Evolutionary conservation across 805 yeast genomes (phyloP), one percentile per base, ranked within the genome.

Genomic region (Saccharomycopsis guyanensis): DNA sequence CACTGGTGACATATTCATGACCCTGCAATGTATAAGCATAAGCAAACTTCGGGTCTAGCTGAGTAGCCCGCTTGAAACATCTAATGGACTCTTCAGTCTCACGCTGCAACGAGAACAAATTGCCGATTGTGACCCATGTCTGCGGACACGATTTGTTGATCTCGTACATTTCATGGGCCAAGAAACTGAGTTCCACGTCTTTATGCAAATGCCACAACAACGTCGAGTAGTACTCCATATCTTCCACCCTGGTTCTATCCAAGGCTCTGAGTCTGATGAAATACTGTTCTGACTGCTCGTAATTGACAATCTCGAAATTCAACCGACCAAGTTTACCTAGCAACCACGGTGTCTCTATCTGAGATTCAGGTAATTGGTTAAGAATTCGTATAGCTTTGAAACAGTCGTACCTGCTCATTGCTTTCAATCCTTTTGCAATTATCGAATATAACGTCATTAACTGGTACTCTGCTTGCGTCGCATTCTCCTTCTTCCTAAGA

Each of bases 1-100:
- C 98, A 57, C 78, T 86, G 1, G 91, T 74, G 29, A 86, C 77
- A 58, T 76, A 79, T 63, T 93, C 99, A 61, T 93, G 97, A 0
- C 97, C 99, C 66, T 85, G 87, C 48, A 93, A 69, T 0, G 97
- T 89, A 59, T 86, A 85, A 0, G 96, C 96, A 60, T 91, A 91
- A 0, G 93, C 82, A 60, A 85, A 85, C 13, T 68, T 69, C 4
- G 78, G 77, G 58, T 83, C 82, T 13, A 85, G 59, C 45, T 76
- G 77, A 2, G 78, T 73, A 1, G 97, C 89, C 47, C 86, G 78
- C 52, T 78, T 78, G 64, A 93, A 89, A 58, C 95, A 87, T 56
- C 78, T 79, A 27, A 91, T 79, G 0, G 97, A 95, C 60, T 86
- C 94, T 53, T 85, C 93, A 2, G 93, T 84, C 56, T 91, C 96